Evolutionary conservation across 306 rosid species (phyloP), one percentile per base, ranked within the genome.

Genomic region (Vigna nakashimae): DNA sequence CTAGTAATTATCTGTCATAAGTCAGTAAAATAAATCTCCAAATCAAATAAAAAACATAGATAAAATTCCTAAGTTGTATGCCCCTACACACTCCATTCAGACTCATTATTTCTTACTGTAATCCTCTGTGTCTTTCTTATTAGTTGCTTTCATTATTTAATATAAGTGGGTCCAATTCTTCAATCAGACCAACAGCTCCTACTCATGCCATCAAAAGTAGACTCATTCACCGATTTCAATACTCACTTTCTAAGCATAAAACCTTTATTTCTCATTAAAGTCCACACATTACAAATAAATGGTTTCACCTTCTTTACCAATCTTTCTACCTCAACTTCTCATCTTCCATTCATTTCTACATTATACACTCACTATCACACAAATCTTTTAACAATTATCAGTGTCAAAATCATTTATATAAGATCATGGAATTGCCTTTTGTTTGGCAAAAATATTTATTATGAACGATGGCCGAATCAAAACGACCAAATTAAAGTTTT

Each of bases 101-200:
- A 45, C 0, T 45, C 50, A 45, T 10, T 45, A 24, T 24, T 24
- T 56, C 3, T 20, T 11, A 4, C 26, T 9, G 5, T 12, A 45
- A 28, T 28, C 17, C 4, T 58, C 28, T 58, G 0, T 30, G 34
- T 34, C 7, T 14, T n/a, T 17, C 1, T 53, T 22, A 57, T 2
- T 7, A 26, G 69, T 43, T 59, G 45, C n/a, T 58, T 73, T 26
- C 22, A 4, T 9, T 16, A 58, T 57, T 73, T 57, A 73, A 22
- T 1, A 42, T 15, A 30, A 22, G 77, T 40, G 42, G 77, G 67
- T 1, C 77, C 77, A 43, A 42, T 22, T 40, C 64, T 38, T 72
- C 42, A 36, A 72, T 40, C 22, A 72, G 36, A 34, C 50, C 20
- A 71, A 55, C 52, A 72, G 65, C 76, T 38, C 65, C 76, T 8